Conservation (phyloP, 768 basidiomycete species). For the Lentinus brumalis region DNA sequence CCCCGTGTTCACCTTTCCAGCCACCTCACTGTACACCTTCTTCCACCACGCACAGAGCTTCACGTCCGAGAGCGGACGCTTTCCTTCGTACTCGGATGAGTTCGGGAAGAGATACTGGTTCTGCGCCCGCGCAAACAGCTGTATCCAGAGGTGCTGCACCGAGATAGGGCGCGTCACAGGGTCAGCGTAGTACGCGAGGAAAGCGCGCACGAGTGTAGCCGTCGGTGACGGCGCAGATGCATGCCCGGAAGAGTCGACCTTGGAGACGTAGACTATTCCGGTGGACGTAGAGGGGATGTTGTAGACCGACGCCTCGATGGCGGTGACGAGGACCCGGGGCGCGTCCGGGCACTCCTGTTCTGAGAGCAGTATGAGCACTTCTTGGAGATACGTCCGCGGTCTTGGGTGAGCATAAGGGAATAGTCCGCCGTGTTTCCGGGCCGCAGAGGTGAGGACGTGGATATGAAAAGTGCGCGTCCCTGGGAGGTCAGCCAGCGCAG, state of each 20-base stretch:
- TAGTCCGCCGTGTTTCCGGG: constrained; percentile 65
- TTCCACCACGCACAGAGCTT: constrained; percentile 95
- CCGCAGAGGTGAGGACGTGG: constrained; percentile 71
- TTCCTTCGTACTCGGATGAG: constrained; percentile 67
- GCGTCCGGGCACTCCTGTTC: constrained; percentile 54
- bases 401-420: constrained; percentile 76
- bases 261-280: constrained; percentile 86
- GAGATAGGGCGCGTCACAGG: constrained; percentile 61
- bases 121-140: constrained; percentile 90
- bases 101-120: constrained; percentile 94
- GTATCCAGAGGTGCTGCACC: constrained; percentile 68
- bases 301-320: constrained; percentile 80
- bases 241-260: constrained; percentile 93
- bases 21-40: constrained; percentile 62
- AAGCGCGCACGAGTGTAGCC: constrained; percentile 60
- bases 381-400: constrained; percentile 69
- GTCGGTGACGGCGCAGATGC: constrained; percentile 66
- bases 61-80: constrained; percentile 75
- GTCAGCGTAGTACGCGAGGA: constrained; percentile 66
- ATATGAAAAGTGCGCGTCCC: constrained; percentile 74
- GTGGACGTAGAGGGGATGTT: constrained; percentile 66
- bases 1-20: constrained; percentile 39
- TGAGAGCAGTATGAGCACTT: constrained; percentile 75
- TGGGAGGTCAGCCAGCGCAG: constrained; percentile 55
- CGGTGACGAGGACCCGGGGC: constrained; percentile 68